Percentiles rank a stretch among this genome's conserved stretches.
These are phyloP conservation scores for Suillus sp. DNA, from an alignment of 768 basidiomycete species.

Conservation along the genomic window DNA sequence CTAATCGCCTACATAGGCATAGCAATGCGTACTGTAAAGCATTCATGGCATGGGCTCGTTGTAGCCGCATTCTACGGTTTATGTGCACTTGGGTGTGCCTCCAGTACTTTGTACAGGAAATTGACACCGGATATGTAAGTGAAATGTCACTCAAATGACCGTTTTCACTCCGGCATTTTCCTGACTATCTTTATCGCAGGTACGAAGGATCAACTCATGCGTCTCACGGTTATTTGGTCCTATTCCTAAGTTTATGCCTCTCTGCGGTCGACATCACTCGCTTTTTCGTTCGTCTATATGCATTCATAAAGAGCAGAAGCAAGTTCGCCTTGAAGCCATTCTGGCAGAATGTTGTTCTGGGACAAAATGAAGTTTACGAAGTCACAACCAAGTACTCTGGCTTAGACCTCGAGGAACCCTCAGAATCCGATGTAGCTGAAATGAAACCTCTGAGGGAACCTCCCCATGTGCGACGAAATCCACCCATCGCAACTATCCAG, in stretches of 20 bases:
- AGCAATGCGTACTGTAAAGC: conserved; percentile 74
- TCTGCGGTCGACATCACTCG: conserved; percentile 57
- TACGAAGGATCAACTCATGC: conserved; percentile 69
- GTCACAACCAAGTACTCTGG: conserved; percentile 53
- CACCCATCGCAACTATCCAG: conserved; percentile 27
- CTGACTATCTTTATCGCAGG: conserved; percentile 41
- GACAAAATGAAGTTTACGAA: conserved; percentile 38
- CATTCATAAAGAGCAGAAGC: conserved; percentile 47
- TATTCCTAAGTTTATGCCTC: conserved; percentile 47
- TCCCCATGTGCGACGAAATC: conserved; percentile 22
- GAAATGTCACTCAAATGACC: conserved; percentile 17
- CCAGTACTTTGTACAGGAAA: conserved; percentile 73
- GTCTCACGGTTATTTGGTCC: conserved; percentile 58
- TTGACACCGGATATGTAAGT: conserved; percentile 81
- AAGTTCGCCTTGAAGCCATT: conserved; percentile 50
- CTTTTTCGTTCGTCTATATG: conserved; percentile 50
- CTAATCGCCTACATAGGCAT: conserved; percentile 55
- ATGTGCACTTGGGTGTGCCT: conserved; percentile 61
- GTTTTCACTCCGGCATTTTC: conserved; percentile 10
- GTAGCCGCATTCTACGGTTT: conserved; percentile 67
- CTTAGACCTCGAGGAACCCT: conserved; percentile 56
- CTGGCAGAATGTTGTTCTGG: conserved; percentile 60
- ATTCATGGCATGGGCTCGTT: conserved; percentile 59
- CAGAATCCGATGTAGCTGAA: conserved; percentile 54
- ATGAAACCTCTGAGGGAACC: conserved; percentile 31